Base-by-base conservation (phyloP, 1,139 yeast species). In the Yamadazyma dushanensis region DNA sequence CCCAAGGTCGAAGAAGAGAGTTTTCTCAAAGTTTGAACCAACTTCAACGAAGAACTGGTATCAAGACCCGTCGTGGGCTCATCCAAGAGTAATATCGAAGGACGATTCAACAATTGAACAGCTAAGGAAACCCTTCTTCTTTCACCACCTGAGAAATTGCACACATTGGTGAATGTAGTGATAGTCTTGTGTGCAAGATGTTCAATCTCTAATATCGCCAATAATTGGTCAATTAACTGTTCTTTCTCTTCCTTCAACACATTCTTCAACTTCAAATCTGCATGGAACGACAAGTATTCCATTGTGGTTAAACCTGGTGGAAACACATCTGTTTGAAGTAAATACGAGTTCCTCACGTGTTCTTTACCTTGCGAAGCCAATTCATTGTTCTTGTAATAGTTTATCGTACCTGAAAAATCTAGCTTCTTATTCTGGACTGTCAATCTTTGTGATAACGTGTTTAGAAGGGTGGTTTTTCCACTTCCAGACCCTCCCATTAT, bases 21-120 rank as follows among this genome's bases (percentile, higher is more conserved):
- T 43, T 75, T 72, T 45, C 77, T 76, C 41, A 88, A 67, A 0
- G 86, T 77, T 38, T 73, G 67, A n/a, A 86, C 75, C 31, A 87
- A 63, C 41, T 80, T 65, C 46, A 70, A 76, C 0, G 95, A 89
- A 8, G 89, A 80, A 37, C 80, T 78, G 2, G 95, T 83, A 55
- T 88, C 96, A 22, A 88, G 63, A 0, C 96, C 96, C 0, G 96
- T 86, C 0, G 96, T 88, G 2, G 96, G 95, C 51, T 88, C 96
- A 55, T 88, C 96, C 31, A 88, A 61, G 49, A 87, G 86, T 43
- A 88, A 59, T 2, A 87, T 63, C 0, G 90, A 79, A 0, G 96
- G 96, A 44, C 80, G 82, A 2, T 86, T 75, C 22, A 88, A 63
- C 47, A 88, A 61, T 54, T 87, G 96, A 14, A 85, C 79, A 0